These are phyloP conservation scores for Cynanchum wilfordii DNA, from an alignment of 257 asterid species.

Conservation along the genomic window DNA sequence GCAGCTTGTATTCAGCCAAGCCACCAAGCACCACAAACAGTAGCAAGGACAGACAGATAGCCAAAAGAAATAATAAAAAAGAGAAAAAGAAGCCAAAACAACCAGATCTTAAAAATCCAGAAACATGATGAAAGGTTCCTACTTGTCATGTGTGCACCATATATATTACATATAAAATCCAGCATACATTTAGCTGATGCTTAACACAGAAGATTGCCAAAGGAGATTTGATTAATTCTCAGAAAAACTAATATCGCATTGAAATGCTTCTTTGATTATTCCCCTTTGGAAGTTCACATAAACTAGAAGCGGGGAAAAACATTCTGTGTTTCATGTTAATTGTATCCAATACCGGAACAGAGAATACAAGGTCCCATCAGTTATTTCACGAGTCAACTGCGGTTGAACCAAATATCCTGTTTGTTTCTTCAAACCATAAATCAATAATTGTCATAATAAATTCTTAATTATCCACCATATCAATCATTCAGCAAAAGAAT, in stretches of 20 bases:
- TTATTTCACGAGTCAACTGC: background rate
- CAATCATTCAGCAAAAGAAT: background rate
- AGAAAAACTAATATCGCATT: background rate
- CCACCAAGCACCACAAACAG: background rate
- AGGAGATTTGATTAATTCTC: background rate
- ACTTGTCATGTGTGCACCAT: background rate
- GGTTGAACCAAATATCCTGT: background rate
- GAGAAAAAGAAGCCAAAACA: background rate
- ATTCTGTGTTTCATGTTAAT: background rate
- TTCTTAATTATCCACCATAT: background rate
- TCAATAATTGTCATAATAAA: background rate
- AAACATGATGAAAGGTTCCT: background rate
- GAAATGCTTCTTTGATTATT: background rate
- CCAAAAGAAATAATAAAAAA: background rate
- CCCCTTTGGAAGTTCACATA: background rate
- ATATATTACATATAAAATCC: background rate
- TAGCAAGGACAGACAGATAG: background rate
- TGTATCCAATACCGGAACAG: background rate
- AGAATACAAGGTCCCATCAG: background rate
- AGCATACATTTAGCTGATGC: background rate
- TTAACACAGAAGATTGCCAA: background rate
- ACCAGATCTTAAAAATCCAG: background rate
- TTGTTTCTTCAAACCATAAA: background rate
- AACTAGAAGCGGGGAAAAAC: background rate
- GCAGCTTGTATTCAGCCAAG: background rate